Percentiles rank a stretch among this genome's conserved stretches.
phyloP scores from a whole-genome alignment of 805 yeast species.

The Tetrapisispora taiwanensis region DNA sequence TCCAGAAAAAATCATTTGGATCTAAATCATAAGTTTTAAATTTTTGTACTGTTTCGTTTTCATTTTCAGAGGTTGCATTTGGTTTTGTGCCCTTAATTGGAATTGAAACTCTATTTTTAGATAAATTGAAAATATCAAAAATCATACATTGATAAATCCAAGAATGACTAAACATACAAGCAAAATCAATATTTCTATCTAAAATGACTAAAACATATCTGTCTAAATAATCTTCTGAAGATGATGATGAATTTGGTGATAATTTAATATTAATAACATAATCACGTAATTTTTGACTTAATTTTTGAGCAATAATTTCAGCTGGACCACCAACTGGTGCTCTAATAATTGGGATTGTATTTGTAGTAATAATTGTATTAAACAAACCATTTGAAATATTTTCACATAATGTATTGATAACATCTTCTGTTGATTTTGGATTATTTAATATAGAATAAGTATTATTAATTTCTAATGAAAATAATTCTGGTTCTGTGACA shows the following conservation, averaged over 20 bases:
- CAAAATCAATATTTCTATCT: slow-evolving; percentile 83
- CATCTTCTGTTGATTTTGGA: slow-evolving; percentile 64
- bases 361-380: slow-evolving; percentile 66
- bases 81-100: slow-evolving; percentile 31
- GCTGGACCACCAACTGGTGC: slow-evolving; percentile 93
- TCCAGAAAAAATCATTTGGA: slow-evolving; percentile 91
- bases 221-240: slow-evolving; percentile 31
- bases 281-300: slow-evolving; percentile 78
- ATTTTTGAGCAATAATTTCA: slow-evolving; percentile 78
- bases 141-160: slow-evolving; percentile 98
- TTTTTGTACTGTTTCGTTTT: slow-evolving; percentile 14
- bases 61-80: slow-evolving; percentile 5
- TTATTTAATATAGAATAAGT: slow-evolving; percentile 62
- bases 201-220: slow-evolving; percentile 71
- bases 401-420: slow-evolving; percentile 59
- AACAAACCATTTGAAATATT: slow-evolving; percentile 70
- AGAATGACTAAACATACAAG: slow-evolving; percentile 91
- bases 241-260: slow-evolving; percentile 15
- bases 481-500: slow-evolving; percentile 87
- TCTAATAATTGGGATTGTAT: slow-evolving; percentile 79
- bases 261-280: slow-evolving; percentile 58
- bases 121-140: slow-evolving; percentile 76
- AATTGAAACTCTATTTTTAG: slow-evolving; percentile 71
- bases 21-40: slow-evolving; percentile 71
- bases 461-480: slow-evolving; percentile 59